phyloP scores from a whole-genome alignment of 768 basidiomycete species.

The Pisolithus sp. region DNA sequence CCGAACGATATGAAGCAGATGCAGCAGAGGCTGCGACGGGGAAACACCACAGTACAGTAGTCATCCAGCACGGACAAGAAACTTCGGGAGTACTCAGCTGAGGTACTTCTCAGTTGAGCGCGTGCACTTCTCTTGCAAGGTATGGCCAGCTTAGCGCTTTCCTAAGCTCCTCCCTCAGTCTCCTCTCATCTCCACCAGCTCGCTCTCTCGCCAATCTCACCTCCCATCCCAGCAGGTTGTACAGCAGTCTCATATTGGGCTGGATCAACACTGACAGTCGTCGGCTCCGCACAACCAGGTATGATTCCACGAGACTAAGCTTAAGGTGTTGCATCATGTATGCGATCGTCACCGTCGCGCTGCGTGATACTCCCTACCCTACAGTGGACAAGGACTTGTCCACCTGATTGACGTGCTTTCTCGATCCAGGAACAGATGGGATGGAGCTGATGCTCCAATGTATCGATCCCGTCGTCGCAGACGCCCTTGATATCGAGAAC shows the following conservation, averaged over 20 bases:
- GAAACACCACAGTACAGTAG: too few species aligned
- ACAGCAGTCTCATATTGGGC: slow-evolving; percentile 93
- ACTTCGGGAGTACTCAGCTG: slow-evolving; percentile 17
- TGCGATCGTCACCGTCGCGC: slow-evolving; percentile 93
- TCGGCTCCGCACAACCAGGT: slow-evolving; percentile 86
- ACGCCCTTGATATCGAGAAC: slow-evolving; percentile 89
- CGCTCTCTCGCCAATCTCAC: slow-evolving; percentile 80
- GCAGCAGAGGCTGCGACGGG: too few species aligned
- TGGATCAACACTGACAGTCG: slow-evolving; percentile 88
- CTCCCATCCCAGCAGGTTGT: slow-evolving; percentile 94
- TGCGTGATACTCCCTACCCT: slow-evolving; percentile 97
- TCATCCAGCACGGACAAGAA: too few species aligned
- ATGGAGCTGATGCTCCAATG: slow-evolving; percentile 80
- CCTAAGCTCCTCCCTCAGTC: slow-evolving; percentile 52
- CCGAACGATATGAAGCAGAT: too few species aligned
- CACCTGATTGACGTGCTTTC: slow-evolving; percentile 71
- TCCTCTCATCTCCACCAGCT: slow-evolving; percentile 44
- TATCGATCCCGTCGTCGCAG: slow-evolving; percentile 95
- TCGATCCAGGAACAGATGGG: slow-evolving; percentile 95
- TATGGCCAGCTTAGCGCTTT: slow-evolving; percentile 78
- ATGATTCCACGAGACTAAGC: slow-evolving; percentile 86
- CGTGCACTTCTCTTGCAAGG: slow-evolving; percentile 78
- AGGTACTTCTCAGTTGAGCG: slow-evolving; percentile 83
- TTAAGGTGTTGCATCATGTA: slow-evolving; percentile 93
- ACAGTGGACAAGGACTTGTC: slow-evolving; percentile 92